phyloP scores from a whole-genome alignment of 495 filamentous ascomycete species.

The Daldinia childiae region DNA sequence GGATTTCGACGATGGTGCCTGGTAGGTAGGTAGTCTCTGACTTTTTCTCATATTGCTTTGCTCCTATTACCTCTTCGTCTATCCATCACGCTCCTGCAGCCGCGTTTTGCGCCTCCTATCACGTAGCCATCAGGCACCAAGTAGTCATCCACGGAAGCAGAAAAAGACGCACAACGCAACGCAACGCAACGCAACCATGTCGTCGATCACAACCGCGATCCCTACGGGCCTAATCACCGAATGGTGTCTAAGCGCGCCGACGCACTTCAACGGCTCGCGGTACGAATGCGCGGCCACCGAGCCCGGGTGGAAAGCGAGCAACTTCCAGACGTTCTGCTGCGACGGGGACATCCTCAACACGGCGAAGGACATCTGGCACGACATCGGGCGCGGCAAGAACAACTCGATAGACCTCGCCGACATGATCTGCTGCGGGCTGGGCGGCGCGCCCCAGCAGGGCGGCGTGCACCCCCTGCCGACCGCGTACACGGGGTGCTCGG shows the following conservation, averaged over 20 bases:
- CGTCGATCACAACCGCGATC: conserved; percentile 31
- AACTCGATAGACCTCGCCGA: conserved; percentile 21
- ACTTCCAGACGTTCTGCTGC: conserved; percentile 42
- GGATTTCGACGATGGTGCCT: conserved; percentile 20
- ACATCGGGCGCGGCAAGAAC: not conserved
- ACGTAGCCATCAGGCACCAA: not conserved
- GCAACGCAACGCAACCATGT: conserved; percentile 2
- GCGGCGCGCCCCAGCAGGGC: conserved; percentile 9
- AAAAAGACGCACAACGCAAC: too few relatives aligned
- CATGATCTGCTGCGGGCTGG: conserved; percentile 33
- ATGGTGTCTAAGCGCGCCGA: conserved; percentile 9
- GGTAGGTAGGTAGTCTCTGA: not conserved
- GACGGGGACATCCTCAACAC: conserved; percentile 31
- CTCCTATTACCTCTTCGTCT: not conserved
- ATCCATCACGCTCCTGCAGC: not conserved
- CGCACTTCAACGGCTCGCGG: conserved; percentile 6
- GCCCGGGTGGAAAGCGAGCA: conserved; percentile 2
- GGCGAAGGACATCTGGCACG: conserved; percentile 19
- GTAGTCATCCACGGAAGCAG: not conserved
- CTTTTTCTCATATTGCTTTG: not conserved
- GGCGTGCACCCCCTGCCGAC: conserved; percentile 4
- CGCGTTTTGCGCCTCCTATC: not conserved
- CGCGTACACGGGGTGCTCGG: conserved; percentile 12
- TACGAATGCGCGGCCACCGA: conserved; percentile 19
- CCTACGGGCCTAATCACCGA: conserved; percentile 21